Evolutionary conservation across 257 asterid species (phyloP), one percentile per base, ranked within the genome.

Genomic region (Plantago ovata): DNA sequence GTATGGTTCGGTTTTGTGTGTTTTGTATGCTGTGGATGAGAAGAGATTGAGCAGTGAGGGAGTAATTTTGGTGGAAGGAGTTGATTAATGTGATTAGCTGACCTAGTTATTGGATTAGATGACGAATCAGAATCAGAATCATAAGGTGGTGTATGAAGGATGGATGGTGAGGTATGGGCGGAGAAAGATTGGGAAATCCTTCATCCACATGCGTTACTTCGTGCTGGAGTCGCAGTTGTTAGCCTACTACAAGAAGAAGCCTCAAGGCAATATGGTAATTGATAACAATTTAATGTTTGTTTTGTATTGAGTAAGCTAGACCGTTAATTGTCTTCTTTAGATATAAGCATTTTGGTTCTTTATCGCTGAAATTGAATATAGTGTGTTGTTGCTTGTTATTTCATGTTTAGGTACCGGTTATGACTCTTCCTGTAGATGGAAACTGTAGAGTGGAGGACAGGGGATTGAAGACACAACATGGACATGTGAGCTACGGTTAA

Each of bases 121-220:
- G 44, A 40, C 1, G 13, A 40, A 1, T 40, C 9, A 56, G 75
- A 89, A 89, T 97, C 89, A 97, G 45, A 89, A 86, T 73, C 59
- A 84, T 51, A 81, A 81, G 81, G 95, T 84, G 74, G 94, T 93
- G 43, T 84, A 89, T 64, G 99, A 93, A 69, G 99, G 99, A 68
- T 89, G 97, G 97, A 86, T 93, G 97, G 99, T 89, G 73, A 81
- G 99, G 66, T 89, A 89, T 70, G 99, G 99, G 40, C 84, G 97
- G 75, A 82, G 97, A 80, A 93, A 86, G 92, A 86, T 89, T 59
- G 99, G 99, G 39, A 79, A 94, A 66, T 84, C 99, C 2, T 93
- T 66, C 70, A 90, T 93, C 69, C 99, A 93, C 64, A 89, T 89
- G 97, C 80, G 99, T 24, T 93, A 89, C 81, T 93, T 93, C 45